phyloP scores from a whole-genome alignment of 805 yeast species.

The Candida incommunis region DNA sequence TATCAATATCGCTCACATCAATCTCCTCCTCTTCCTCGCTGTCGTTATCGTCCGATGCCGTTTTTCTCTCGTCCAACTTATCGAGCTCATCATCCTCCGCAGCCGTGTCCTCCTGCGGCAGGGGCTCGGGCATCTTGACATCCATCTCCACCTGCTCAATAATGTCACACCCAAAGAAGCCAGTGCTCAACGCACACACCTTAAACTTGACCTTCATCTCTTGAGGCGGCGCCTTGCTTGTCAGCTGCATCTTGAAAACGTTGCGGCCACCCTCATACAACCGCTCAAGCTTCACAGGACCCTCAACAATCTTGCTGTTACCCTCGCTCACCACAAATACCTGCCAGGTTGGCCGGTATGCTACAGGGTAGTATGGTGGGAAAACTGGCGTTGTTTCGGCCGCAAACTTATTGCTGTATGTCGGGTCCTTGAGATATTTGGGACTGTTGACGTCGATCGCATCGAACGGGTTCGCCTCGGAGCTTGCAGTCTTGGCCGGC shows the following conservation, averaged over 20 bases:
- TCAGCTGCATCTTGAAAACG: conserved; percentile 55
- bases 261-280: conserved; percentile 17
- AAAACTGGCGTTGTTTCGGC: conserved; percentile 54
- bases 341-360: conserved; percentile 40
- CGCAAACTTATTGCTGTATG: conserved; percentile 45
- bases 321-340: conserved; percentile 58
- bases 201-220: conserved; percentile 56
- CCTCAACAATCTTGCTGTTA: conserved; percentile 68
- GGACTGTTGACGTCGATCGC: conserved; percentile 13
- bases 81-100: conserved; percentile 21
- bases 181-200: conserved; percentile 52
- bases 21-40: conserved; percentile 30
- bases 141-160: conserved; percentile 56
- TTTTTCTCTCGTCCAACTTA: conserved; percentile 21
- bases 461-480: conserved; percentile 11
- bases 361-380: conserved; percentile 66
- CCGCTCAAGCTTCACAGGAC: conserved; percentile 24
- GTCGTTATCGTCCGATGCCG: conserved; percentile 24
- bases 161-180: conserved; percentile 72
- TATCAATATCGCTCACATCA: conserved; percentile 39
- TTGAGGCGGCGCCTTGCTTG: conserved; percentile 65
- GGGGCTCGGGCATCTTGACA: conserved; percentile 37
- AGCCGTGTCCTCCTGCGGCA: background rate
- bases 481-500: conserved; percentile 11
- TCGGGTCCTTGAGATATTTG: conserved; percentile 56